A percentile compares a stretch with the other conserved stretches of the same genome.
These are phyloP conservation scores for Metschnikowia peoriensis DNA, from an alignment of 805 yeast species.

Conservation along the genomic window DNA sequence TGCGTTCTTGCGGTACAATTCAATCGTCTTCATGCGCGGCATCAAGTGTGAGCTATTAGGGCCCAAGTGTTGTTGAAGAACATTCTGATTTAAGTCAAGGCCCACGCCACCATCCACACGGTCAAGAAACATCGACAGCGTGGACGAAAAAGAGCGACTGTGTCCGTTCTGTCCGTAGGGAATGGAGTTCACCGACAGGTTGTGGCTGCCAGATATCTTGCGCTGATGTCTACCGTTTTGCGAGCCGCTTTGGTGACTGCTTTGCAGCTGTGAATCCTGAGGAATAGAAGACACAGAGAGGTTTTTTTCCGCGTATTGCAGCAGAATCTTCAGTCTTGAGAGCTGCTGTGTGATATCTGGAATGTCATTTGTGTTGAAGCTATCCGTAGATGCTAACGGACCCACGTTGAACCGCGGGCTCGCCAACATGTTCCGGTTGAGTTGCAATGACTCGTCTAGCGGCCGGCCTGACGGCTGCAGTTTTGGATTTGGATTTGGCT, in stretches of 20 bases:
- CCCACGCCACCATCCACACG: conserved; percentile 32
- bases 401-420: conserved; percentile 13
- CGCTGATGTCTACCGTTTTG: background rate
- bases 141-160: conserved; percentile 35
- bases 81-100: conserved; percentile 52
- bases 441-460: conserved; percentile 1
- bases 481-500: background rate
- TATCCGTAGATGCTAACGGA: background rate
- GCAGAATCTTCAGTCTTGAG: conserved; percentile 16
- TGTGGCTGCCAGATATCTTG: conserved; percentile 7
- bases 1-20: conserved; percentile 82
- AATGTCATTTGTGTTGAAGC: conserved; percentile 3
- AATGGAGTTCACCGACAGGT: conserved; percentile 28
- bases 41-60: conserved; percentile 48
- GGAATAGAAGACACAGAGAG: conserved; percentile 30
- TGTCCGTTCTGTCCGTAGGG: conserved; percentile 21
- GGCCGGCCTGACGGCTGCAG: background rate
- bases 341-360: conserved; percentile 20
- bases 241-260: background rate
- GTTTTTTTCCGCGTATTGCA: conserved; percentile 4
- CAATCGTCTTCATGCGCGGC: conserved; percentile 81
- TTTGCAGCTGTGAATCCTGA: conserved; percentile 12
- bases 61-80: conserved; percentile 55
- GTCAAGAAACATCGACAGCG: conserved; percentile 38
- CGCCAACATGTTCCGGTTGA: background rate